These are phyloP conservation scores for Mesembryanthemum crystallinum DNA, from an alignment of 148 eudicot genomes.

Conservation along the genomic window DNA sequence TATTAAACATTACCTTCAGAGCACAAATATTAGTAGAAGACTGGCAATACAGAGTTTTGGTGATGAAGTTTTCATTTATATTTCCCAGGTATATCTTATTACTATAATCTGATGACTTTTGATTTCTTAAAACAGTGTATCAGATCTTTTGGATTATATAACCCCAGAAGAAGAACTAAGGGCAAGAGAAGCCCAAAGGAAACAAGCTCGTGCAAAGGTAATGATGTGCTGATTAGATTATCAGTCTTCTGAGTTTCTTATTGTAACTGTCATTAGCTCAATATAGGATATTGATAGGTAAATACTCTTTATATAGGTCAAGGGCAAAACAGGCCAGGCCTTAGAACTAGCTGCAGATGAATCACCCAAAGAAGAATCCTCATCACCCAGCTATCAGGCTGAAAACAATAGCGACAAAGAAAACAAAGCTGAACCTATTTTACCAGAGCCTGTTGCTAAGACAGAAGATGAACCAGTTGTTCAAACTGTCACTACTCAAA, in stretches of 20 bases:
- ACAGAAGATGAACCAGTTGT: slow-evolving; percentile 33
- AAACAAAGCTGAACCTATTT: slow-evolving; percentile 46
- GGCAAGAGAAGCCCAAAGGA: slow-evolving; percentile 89
- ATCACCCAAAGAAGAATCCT: slow-evolving; percentile 44
- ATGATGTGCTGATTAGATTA: neutral
- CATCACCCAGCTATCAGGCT: slow-evolving; percentile 32
- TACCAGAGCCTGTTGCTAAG: slow-evolving; percentile 38
- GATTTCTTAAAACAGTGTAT: slow-evolving; percentile 56
- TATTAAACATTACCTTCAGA: no score
- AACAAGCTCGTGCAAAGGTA: slow-evolving; percentile 94
- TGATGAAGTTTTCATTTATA: neutral
- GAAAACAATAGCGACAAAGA: slow-evolving; percentile 67
- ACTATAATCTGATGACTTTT: slow-evolving; percentile 6
- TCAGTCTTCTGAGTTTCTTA: neutral
- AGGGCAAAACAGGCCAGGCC: slow-evolving; percentile 58
- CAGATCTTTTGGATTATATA: slow-evolving; percentile 90
- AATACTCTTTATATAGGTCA: slow-evolving; percentile 42
- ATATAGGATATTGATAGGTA: slow-evolving; percentile 19
- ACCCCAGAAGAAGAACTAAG: slow-evolving; percentile 83
- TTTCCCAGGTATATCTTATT: neutral
- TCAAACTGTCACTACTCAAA: slow-evolving; percentile 28
- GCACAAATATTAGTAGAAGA: no score
- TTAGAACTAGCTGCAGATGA: slow-evolving; percentile 47
- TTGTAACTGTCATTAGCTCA: neutral
- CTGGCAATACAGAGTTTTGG: neutral